Conservation (phyloP, 164 flowering plant genomes). For the Stephania yunnanensis region DNA sequence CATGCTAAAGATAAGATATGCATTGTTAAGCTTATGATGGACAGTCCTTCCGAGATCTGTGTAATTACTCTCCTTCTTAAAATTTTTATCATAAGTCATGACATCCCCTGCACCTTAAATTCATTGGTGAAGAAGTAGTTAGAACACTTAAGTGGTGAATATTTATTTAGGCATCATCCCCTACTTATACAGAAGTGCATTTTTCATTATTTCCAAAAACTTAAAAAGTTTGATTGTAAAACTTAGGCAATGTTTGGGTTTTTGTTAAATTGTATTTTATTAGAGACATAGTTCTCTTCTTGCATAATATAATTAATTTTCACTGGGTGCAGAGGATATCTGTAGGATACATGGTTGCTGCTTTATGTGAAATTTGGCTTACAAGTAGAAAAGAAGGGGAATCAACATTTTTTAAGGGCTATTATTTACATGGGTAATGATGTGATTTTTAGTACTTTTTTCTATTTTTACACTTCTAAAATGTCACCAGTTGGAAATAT, state of each 20-base stretch:
- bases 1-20: not conserved
- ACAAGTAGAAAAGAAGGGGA: constrained; percentile 21
- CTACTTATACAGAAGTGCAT: no score
- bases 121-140: no score
- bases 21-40: not conserved
- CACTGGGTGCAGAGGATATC: constrained; percentile 52
- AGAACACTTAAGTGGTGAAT: no score
- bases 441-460: not conserved
- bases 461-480: not conserved
- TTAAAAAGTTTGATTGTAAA: no score
- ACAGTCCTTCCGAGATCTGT: not conserved
- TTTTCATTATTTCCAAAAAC: no score
- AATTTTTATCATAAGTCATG: no score
- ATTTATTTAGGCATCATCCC: no score
- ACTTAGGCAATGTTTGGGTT: no score
- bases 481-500: not conserved
- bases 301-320: constrained; percentile 3
- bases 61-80: no score
- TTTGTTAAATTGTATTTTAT: constrained; percentile 1
- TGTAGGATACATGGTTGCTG: constrained; percentile 53
- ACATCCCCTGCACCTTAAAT: no score
- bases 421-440: constrained; percentile 51
- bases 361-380: constrained; percentile 72
- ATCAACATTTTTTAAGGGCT: constrained; percentile 24
- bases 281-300: not conserved